Evolutionary conservation across 2,329 filamentous ascomycete genomes (phyloP), one percentile per base, ranked within the genome.

Genomic region (Penicillium frequentans): DNA sequence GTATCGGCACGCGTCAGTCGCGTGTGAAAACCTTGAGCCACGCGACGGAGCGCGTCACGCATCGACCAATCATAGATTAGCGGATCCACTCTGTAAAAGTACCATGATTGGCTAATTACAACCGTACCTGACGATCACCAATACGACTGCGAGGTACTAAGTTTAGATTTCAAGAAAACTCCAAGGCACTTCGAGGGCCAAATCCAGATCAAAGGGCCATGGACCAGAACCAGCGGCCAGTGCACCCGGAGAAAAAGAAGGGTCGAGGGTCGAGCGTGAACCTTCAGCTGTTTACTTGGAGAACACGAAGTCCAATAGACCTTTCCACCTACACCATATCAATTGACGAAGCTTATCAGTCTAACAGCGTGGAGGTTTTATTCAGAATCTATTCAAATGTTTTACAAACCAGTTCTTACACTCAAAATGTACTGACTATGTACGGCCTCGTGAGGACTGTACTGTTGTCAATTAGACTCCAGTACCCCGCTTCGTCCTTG

Each of bases 401-500:
- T 9, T 39, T 9, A n/a, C 14, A n/a, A 10, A 14, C 5, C 6
- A 19, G 9, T 5, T 2, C 7, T 11, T n/a, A n/a, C 35, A 19
- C 3, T 37, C 31, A 19, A 2, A 37, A 37, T 19, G 8, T 19
- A n/a, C 16, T 37, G 13, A 2, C 21, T 11, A 45, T 45, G 35
- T n/a, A 19, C 35, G 3, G n/a, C 9, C 13, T 23, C 3, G 24
- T 29, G 44, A 47, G 24, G 19, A 27, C 24, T n/a, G 24, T n/a
- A 26, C 24, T 45, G 13, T 27, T n/a, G 26, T 29, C 4, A 14
- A 23, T 19, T 21, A 43, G 26, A 14, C 8, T 49, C 23, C 46
- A 49, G 45, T 55, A 45, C 52, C 52, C 52, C 52, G 39, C 44
- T 29, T 37, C 10, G 13, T 45, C 63, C 61, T 66, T 65, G 45